Evolutionary conservation across 2,329 filamentous ascomycete genomes (phyloP).

Genomic region (Fusarium drepaniforme): DNA sequence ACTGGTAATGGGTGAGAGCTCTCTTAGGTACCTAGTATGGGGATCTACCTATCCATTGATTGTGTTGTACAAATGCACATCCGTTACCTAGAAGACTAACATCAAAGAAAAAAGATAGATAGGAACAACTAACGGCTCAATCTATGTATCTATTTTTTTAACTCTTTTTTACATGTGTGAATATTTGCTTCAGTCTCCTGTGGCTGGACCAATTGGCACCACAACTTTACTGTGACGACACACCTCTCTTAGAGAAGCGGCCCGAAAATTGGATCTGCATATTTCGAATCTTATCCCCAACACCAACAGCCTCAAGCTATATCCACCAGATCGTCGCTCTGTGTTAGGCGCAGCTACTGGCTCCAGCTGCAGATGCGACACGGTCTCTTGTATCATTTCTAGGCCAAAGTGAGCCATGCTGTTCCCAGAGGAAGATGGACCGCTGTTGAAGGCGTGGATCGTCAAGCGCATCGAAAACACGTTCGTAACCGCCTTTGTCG

Average conservation of each 20-base stretch:
- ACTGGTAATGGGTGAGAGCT: background rate
- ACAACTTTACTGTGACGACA: slow-evolving; percentile 35
- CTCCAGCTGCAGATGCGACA: slow-evolving; percentile 6
- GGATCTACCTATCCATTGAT: background rate
- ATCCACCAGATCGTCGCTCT: background rate
- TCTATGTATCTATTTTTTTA: background rate
- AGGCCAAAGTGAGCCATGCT: slow-evolving; percentile 59
- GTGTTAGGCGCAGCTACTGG: slow-evolving; percentile 2
- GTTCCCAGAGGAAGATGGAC: slow-evolving; percentile 72
- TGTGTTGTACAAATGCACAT: background rate
- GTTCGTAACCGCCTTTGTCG: slow-evolving; percentile 57
- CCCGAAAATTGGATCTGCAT: slow-evolving; percentile 32
- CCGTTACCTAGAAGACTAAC: background rate
- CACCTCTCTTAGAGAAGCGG: slow-evolving; percentile 13
- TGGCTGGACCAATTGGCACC: background rate
- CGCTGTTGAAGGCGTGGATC: slow-evolving; percentile 80
- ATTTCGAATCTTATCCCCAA: slow-evolving; percentile 14
- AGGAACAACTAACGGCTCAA: background rate
- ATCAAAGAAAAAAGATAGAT: background rate
- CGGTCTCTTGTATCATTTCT: background rate
- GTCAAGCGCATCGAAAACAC: slow-evolving; percentile 82
- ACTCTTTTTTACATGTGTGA: background rate
- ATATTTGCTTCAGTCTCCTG: background rate
- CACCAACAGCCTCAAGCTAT: slow-evolving; percentile 12
- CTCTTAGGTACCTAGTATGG: background rate